These are phyloP conservation scores for Solanum paucissectum DNA, from an alignment of 257 asterid species.

Conservation along the genomic window DNA sequence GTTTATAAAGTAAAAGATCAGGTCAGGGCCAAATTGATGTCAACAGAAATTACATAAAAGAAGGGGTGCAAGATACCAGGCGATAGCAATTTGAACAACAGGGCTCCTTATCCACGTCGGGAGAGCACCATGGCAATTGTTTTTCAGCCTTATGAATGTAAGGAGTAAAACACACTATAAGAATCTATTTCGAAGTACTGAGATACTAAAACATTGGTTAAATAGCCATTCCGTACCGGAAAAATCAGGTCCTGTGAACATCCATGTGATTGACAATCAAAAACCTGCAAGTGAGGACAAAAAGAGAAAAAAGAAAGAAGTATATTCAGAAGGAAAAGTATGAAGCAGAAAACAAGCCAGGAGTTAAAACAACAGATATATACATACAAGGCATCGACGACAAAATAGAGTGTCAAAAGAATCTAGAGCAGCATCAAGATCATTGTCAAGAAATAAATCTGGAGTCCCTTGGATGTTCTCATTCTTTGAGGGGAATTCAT, in stretches of 20 bases:
- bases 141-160: constrained; percentile 36
- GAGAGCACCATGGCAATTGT: constrained; percentile 35
- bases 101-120: constrained; percentile 52
- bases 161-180: background rate
- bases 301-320: constrained; percentile 4
- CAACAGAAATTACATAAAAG: background rate
- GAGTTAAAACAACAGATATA: background rate
- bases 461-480: constrained; percentile 39
- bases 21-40: background rate
- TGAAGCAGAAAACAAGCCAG: background rate
- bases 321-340: background rate
- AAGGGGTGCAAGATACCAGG: constrained; percentile 30
- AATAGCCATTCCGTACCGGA: constrained; percentile 32
- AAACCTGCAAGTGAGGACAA: constrained; percentile 53
- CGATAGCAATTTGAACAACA: constrained; percentile 74
- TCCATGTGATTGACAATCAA: constrained; percentile 90
- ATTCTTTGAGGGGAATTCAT: constrained; percentile 20
- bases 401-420: constrained; percentile 90
- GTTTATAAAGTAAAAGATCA: background rate
- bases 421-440: constrained; percentile 88
- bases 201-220: background rate
- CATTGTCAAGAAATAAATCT: constrained; percentile 65
- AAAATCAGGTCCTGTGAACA: constrained; percentile 84
- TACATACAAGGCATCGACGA: constrained; percentile 87
- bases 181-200: background rate